These are phyloP conservation scores for Myriosclerotinia duriaeana DNA, from an alignment of 2,329 filamentous ascomycete genomes.

Conservation along the genomic window DNA sequence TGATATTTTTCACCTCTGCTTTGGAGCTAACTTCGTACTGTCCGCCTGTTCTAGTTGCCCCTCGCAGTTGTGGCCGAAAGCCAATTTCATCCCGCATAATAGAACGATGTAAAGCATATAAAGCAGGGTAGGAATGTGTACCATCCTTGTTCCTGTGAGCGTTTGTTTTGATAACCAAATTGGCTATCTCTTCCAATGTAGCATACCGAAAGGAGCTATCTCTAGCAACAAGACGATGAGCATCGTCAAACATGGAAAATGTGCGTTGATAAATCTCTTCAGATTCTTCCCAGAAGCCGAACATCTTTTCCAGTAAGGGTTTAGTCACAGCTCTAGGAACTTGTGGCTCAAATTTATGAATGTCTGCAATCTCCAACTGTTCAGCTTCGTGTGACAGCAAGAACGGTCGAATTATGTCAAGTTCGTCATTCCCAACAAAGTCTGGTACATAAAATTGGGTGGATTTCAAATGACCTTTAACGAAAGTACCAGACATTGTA, in stretches of 20 bases:
- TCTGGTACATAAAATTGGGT: constrained; percentile 48
- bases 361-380: constrained; percentile 40
- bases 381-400: constrained; percentile 45
- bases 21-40: constrained; percentile 63
- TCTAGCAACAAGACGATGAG: constrained; percentile 49
- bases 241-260: constrained; percentile 49
- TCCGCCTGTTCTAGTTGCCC: constrained; percentile 51
- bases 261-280: constrained; percentile 50
- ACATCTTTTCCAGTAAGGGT: constrained; percentile 46
- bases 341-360: constrained; percentile 43
- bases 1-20: constrained; percentile 49
- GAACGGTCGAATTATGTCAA: constrained; percentile 47
- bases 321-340: constrained; percentile 49
- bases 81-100: constrained; percentile 59
- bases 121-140: constrained; percentile 48
- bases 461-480: constrained; percentile 40
- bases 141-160: constrained; percentile 35
- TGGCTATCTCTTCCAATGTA: constrained; percentile 48
- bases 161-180: constrained; percentile 41
- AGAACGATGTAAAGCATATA: constrained; percentile 71
- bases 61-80: constrained; percentile 55
- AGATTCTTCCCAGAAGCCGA: constrained; percentile 46
- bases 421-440: constrained; percentile 45
- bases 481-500: constrained; percentile 51
- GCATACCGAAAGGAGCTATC: constrained; percentile 44